A percentile compares a stretch with the other conserved stretches of the same genome.
Conservation (phyloP, 2,329 filamentous ascomycete genomes). For the Lasiodiplodia citricola region DNA sequence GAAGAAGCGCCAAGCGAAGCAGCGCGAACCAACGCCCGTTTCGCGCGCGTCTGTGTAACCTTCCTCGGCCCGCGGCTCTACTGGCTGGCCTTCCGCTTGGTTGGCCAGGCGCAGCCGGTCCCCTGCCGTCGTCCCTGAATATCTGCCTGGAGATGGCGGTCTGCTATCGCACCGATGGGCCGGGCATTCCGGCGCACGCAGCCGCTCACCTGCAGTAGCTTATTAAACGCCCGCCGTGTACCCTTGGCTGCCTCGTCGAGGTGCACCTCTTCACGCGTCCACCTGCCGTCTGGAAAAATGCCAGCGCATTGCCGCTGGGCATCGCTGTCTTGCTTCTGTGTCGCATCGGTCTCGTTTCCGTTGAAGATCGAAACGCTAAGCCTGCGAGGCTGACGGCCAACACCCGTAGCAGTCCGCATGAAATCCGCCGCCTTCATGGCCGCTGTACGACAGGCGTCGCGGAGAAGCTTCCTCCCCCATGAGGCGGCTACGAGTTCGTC, state of each 20-base stretch:
- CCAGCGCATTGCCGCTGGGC: background rate
- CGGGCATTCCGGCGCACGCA: background rate
- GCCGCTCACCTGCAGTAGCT: background rate
- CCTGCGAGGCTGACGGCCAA: too few species aligned
- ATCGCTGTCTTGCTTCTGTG: background rate
- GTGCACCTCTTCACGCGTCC: background rate
- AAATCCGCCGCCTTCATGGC: background rate
- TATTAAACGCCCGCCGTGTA: background rate
- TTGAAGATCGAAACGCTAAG: background rate
- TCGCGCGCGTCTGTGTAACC: background rate
- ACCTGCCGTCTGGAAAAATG: background rate
- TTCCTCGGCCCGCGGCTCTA: constrained; percentile 4
- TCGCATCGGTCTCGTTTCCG: background rate
- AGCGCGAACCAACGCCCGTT: constrained; percentile 10
- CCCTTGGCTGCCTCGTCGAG: background rate
- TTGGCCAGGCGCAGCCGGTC: background rate
- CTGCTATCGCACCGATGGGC: background rate
- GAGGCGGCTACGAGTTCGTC: background rate
- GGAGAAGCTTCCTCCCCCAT: background rate
- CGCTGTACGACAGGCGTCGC: too few species aligned
- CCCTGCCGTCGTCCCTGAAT: background rate
- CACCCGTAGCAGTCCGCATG: background rate
- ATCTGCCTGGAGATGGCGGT: background rate
- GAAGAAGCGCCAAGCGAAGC: constrained; percentile 14
- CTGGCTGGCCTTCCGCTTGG: constrained; percentile 11